Evolutionary conservation across 2,329 filamentous ascomycete species (phyloP).

Genomic region (Aspergillus pseudotamarii): DNA sequence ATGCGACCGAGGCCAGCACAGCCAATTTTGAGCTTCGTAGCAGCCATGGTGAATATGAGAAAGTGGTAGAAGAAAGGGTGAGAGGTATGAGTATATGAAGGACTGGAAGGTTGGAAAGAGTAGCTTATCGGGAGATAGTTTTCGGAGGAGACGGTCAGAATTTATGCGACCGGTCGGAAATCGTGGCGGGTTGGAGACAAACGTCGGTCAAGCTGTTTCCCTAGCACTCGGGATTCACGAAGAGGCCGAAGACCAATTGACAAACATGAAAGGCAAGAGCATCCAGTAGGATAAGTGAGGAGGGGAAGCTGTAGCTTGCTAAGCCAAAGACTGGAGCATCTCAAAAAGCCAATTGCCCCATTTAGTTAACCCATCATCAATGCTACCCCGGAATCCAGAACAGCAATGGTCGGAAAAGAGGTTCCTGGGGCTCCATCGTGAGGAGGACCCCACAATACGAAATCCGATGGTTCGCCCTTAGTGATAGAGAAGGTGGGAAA

Average conservation of each 20-base stretch:
- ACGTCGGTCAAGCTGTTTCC: neutral
- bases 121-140: neutral
- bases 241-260: neutral
- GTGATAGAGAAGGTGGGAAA: neutral
- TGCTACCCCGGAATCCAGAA: conserved; percentile 9
- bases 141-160: conserved; percentile 2
- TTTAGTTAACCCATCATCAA: neutral
- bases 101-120: neutral
- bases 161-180: conserved; percentile 9
- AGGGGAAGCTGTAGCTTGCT: neutral
- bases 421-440: conserved; percentile 4
- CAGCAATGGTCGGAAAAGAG: conserved; percentile 4
- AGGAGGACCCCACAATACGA: conserved; percentile 3
- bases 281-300: neutral
- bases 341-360: neutral
- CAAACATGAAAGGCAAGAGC: neutral
- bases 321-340: neutral
- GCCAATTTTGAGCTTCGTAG: conserved; percentile 46
- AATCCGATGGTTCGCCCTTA: neutral
- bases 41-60: conserved; percentile 23
- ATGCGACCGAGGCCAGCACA: conserved; percentile 56
- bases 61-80: neutral
- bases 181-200: neutral
- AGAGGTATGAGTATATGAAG: neutral
- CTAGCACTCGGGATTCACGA: conserved; percentile 1